These are phyloP conservation scores for Heliocybe sulcata DNA, from an alignment of 1,284 basidiomycete species.

Conservation along the genomic window DNA sequence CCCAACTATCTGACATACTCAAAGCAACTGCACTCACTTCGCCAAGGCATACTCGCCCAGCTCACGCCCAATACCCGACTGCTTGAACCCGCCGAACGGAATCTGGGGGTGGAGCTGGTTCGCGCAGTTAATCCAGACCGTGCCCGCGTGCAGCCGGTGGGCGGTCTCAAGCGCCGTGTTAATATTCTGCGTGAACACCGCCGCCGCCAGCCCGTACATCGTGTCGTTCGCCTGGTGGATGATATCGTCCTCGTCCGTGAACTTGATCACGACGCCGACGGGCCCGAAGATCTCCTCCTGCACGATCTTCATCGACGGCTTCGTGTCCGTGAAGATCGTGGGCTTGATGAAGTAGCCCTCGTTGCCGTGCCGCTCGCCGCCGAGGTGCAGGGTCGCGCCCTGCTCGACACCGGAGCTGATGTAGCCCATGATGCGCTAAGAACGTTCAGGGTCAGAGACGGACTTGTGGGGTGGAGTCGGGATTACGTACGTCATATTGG, in stretches of 20 bases:
- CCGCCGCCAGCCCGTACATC: constrained; percentile 80
- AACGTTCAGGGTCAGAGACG: too few relatives aligned
- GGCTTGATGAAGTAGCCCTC: constrained; percentile 76
- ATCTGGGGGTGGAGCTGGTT: constrained; percentile 60
- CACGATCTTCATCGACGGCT: constrained; percentile 80
- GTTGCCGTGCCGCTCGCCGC: constrained; percentile 69
- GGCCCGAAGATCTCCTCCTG: constrained; percentile 92
- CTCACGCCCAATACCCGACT: constrained; percentile 80
- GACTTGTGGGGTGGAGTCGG: too few relatives aligned
- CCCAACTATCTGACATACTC: background rate
- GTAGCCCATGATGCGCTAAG: constrained; percentile 78
- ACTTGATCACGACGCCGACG: constrained; percentile 70
- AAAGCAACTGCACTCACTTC: constrained; percentile 36
- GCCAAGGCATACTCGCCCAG: constrained; percentile 76
- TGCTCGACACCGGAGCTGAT: constrained; percentile 80
- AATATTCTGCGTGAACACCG: constrained; percentile 81
- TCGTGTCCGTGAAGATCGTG: constrained; percentile 83
- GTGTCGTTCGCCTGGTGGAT: constrained; percentile 81
- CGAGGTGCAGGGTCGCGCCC: constrained; percentile 77
- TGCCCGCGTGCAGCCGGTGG: constrained; percentile 78
- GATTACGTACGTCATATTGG: constrained; percentile 66
- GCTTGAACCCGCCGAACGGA: constrained; percentile 90
- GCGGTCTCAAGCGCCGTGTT: constrained; percentile 70
- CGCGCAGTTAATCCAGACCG: constrained; percentile 75
- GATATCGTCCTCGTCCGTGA: constrained; percentile 62